Conservation (phyloP, 2,329 filamentous ascomycete genomes). For the Pseudophaeomoniella oleicola region DNA sequence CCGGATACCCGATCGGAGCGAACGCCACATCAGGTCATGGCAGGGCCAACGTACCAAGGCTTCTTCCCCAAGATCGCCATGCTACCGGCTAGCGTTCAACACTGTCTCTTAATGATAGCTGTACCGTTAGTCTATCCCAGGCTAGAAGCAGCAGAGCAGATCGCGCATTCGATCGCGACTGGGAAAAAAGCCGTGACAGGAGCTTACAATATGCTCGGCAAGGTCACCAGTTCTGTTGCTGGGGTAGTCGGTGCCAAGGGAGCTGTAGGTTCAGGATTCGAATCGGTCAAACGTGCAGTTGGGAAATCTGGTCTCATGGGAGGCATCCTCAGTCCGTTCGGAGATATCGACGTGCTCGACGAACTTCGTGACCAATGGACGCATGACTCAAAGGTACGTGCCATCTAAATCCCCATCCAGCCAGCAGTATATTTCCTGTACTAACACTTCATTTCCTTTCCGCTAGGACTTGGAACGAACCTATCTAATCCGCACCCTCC, state of each 20-base stretch:
- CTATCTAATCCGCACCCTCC: slow-evolving; percentile 87
- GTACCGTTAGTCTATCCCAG: slow-evolving; percentile 85
- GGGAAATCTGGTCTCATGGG: slow-evolving; percentile 95
- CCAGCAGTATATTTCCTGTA: background rate
- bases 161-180: slow-evolving; percentile 81
- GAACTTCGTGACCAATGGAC: slow-evolving; percentile 96
- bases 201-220: slow-evolving; percentile 89
- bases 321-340: slow-evolving; percentile 87
- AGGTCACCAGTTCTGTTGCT: slow-evolving; percentile 86
- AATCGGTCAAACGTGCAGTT: slow-evolving; percentile 88
- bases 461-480: slow-evolving; percentile 75
- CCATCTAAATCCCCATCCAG: slow-evolving; percentile 5
- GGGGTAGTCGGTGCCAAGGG: slow-evolving; percentile 92
- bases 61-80: slow-evolving; percentile 91
- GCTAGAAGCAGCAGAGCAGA: slow-evolving; percentile 77
- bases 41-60: slow-evolving; percentile 91
- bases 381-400: slow-evolving; percentile 71
- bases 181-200: slow-evolving; percentile 95
- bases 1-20: slow-evolving; percentile 86
- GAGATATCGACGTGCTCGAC: slow-evolving; percentile 86
- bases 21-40: slow-evolving; percentile 81
- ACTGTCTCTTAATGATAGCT: slow-evolving; percentile 91
- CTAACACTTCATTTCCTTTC: slow-evolving; percentile 1
- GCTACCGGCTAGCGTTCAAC: slow-evolving; percentile 82
- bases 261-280: slow-evolving; percentile 83